These are phyloP conservation scores for Nigrospora osmanthi DNA, from an alignment of 2,329 filamentous ascomycete species.

Conservation along the genomic window DNA sequence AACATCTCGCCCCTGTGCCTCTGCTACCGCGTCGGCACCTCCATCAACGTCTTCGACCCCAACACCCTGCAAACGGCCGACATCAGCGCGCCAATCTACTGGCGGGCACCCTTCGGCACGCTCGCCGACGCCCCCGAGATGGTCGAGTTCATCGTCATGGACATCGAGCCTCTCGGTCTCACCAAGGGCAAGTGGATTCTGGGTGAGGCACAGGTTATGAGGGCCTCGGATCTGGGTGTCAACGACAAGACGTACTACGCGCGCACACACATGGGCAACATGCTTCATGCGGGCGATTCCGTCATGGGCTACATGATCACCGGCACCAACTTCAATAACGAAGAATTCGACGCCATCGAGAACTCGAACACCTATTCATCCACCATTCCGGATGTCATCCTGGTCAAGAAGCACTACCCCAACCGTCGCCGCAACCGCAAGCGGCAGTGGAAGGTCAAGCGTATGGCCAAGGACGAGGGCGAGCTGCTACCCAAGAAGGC, in stretches of 20 bases:
- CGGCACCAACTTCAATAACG: constrained; percentile 41
- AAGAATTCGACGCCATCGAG: constrained; percentile 52
- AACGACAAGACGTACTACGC: constrained; percentile 88
- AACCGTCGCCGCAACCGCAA: constrained; percentile 70
- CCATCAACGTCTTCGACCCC: constrained; percentile 83
- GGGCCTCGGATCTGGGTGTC: constrained; percentile 74
- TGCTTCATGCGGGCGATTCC: constrained; percentile 83
- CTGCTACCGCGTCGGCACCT: constrained; percentile 82
- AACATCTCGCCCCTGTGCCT: constrained; percentile 84
- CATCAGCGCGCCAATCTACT: constrained; percentile 75
- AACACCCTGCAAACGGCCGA: constrained; percentile 87
- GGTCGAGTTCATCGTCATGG: constrained; percentile 89
- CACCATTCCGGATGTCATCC: constrained; percentile 80
- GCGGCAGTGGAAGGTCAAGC: constrained; percentile 90
- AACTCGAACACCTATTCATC: constrained; percentile 66
- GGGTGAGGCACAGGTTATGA: constrained; percentile 81
- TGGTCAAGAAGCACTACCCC: constrained; percentile 96
- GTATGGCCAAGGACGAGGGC: constrained; percentile 83
- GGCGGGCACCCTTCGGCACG: constrained; percentile 78
- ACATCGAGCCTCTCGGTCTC: constrained; percentile 73
- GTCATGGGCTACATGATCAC: constrained; percentile 90
- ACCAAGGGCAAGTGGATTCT: constrained; percentile 76
- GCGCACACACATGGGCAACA: constrained; percentile 78
- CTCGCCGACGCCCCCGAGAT: constrained; percentile 80
- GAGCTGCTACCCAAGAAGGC: constrained; percentile 80